phyloP scores from a whole-genome alignment of 441 rosid species.

The Populus hybrid region DNA sequence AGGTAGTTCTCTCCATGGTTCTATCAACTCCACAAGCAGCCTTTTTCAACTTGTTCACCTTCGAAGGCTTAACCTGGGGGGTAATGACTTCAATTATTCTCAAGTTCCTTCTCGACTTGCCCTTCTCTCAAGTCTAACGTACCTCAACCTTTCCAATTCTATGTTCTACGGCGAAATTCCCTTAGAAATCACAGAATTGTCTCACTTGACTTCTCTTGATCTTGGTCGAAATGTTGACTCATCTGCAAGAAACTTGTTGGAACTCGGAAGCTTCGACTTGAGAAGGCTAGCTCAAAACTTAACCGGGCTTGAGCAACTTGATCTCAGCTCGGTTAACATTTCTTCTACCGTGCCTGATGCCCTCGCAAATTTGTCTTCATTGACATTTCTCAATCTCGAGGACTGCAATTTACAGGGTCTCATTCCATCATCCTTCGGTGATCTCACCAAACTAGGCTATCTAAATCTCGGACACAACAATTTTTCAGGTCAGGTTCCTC shows the following conservation, averaged over 20 bases:
- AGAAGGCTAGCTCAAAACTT: background rate
- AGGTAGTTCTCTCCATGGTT: conserved; percentile 24
- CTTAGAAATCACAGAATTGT: conserved; percentile 5
- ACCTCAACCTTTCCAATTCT: conserved; percentile 11
- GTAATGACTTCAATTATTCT: conserved; percentile 17
- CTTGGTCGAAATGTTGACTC: background rate
- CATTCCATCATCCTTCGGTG: conserved; percentile 35
- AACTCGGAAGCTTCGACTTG: background rate
- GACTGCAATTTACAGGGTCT: conserved; percentile 34
- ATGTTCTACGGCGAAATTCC: conserved; percentile 14
- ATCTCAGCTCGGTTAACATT: conserved; percentile 4
- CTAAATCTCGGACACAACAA: conserved; percentile 51
- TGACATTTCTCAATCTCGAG: conserved; percentile 6
- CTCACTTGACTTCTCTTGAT: conserved; percentile 21
- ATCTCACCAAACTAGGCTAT: conserved; percentile 38
- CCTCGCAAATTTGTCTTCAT: conserved; percentile 10
- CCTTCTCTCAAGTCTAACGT: conserved; percentile 5
- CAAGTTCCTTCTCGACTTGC: background rate
- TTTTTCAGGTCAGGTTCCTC: conserved; percentile 43
- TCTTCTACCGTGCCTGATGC: conserved; percentile 9
- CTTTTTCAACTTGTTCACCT: conserved; percentile 24
- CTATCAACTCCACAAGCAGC: conserved; percentile 21
- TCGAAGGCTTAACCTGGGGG: conserved; percentile 18
- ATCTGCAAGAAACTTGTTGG: no score
- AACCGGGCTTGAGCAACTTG: background rate